These are phyloP conservation scores for Nannochloropsis salina DNA, from an alignment of 108 stramenopile species.

Conservation along the genomic window DNA sequence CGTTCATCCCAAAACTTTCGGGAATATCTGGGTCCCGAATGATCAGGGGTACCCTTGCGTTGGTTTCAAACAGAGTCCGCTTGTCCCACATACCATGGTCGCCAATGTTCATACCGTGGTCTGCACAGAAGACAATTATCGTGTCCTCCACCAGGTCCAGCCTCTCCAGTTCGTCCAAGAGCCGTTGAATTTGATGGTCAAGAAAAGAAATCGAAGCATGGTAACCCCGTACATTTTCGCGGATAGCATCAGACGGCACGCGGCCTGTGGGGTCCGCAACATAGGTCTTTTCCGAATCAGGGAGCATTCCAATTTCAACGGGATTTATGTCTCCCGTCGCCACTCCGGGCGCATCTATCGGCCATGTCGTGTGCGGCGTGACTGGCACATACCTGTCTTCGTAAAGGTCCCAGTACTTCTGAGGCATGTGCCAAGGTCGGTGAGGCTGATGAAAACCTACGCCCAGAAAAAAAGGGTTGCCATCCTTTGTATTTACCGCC, in stretches of 20 bases:
- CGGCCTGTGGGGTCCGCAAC: not conserved
- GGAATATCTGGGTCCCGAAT: not conserved
- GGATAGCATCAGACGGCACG: not conserved
- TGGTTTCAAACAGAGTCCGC: slow-evolving; percentile 1
- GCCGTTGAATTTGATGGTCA: not conserved
- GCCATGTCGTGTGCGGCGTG: not conserved
- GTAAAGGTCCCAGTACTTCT: slow-evolving; percentile 21
- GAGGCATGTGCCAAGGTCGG: slow-evolving; percentile 18
- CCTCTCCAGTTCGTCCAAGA: not conserved
- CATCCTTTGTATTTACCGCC: not conserved
- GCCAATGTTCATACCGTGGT: slow-evolving; percentile 2
- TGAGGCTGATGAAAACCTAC: slow-evolving; percentile 19
- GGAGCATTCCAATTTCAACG: not conserved
- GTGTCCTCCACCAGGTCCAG: slow-evolving; percentile 4
- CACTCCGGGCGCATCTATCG: not conserved
- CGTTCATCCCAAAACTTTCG: slow-evolving; percentile 11
- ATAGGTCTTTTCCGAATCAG: not conserved
- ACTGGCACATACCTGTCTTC: not conserved
- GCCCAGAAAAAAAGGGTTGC: not conserved
- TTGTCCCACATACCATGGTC: slow-evolving; percentile 17
- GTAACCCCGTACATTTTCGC: not conserved
- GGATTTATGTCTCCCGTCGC: slow-evolving; percentile 7
- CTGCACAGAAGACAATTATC: slow-evolving; percentile 6
- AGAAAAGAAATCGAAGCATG: not conserved
- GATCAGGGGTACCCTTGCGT: not conserved